phyloP scores from a whole-genome alignment of 768 basidiomycete species.

The Tephrocybe rancida region DNA sequence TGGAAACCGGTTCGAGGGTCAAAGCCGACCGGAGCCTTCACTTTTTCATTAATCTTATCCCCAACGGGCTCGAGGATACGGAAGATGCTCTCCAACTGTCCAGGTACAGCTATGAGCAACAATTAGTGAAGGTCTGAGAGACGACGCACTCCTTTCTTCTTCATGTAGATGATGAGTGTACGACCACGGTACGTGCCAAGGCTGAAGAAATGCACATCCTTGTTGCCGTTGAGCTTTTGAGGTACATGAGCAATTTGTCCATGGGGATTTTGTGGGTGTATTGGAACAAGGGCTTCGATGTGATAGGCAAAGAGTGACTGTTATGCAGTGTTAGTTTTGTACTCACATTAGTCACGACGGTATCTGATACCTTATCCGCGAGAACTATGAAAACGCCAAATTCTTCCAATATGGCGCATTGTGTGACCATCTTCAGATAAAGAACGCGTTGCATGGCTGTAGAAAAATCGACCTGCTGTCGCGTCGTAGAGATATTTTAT shows the following conservation, averaged over 20 bases:
- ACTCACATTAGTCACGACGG: neutral
- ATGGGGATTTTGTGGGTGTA: conserved; percentile 59
- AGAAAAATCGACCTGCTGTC: neutral
- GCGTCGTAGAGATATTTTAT: neutral
- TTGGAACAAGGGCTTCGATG: conserved; percentile 78
- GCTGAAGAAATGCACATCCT: conserved; percentile 94
- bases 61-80: conserved; percentile 92
- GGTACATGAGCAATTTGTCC: conserved; percentile 66
- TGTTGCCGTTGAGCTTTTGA: conserved; percentile 86
- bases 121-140: neutral
- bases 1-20: conserved; percentile 77
- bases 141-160: conserved; percentile 74
- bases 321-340: neutral
- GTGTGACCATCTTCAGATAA: conserved; percentile 90
- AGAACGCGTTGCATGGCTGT: conserved; percentile 89
- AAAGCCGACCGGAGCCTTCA: conserved; percentile 67
- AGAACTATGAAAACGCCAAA: conserved; percentile 95
- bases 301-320: conserved; percentile 91
- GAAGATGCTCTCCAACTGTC: conserved; percentile 84
- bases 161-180: conserved; percentile 92
- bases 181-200: conserved; percentile 86
- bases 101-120: neutral
- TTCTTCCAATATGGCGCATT: conserved; percentile 93
- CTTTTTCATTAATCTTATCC: conserved; percentile 77
- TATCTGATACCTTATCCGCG: conserved; percentile 72